Evolutionary conservation across 2,329 filamentous ascomycete species (phyloP).

Genomic region (Clarireedia hainanense): DNA sequence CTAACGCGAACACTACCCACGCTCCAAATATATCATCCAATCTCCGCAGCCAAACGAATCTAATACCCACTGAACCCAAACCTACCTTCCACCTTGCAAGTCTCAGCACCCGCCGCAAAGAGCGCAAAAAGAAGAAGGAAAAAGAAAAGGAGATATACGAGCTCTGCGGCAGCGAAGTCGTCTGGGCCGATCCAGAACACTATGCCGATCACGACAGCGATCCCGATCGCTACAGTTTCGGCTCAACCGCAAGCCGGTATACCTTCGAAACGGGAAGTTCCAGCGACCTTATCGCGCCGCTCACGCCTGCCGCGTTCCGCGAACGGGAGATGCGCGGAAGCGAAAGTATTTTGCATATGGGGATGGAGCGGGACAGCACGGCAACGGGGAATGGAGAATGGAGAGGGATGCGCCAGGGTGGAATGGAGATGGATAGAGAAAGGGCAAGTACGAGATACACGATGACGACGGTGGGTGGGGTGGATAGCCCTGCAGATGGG

Average conservation of each 20-base stretch:
- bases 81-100: constrained; percentile 4
- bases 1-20: background rate
- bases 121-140: constrained; percentile 4
- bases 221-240: background rate
- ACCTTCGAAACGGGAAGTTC: background rate
- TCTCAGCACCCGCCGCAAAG: constrained; percentile 4
- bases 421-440: background rate
- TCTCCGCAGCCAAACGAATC: background rate
- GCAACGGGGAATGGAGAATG: background rate
- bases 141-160: constrained; percentile 5
- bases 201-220: background rate
- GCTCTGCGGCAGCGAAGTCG: constrained; percentile 3
- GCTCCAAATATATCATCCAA: background rate
- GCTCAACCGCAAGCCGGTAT: background rate
- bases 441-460: background rate
- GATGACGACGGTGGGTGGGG: background rate
- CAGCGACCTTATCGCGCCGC: background rate
- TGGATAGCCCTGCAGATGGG: constrained; percentile 2
- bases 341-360: constrained; percentile 1
- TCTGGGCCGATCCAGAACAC: background rate
- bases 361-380: background rate
- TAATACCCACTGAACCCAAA: background rate
- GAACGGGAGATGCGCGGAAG: background rate
- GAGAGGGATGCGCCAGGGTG: constrained; percentile 1
- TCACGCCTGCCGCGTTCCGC: background rate